phyloP scores from a whole-genome alignment of 1,284 basidiomycete species.

The Coniophora puteana region DNA sequence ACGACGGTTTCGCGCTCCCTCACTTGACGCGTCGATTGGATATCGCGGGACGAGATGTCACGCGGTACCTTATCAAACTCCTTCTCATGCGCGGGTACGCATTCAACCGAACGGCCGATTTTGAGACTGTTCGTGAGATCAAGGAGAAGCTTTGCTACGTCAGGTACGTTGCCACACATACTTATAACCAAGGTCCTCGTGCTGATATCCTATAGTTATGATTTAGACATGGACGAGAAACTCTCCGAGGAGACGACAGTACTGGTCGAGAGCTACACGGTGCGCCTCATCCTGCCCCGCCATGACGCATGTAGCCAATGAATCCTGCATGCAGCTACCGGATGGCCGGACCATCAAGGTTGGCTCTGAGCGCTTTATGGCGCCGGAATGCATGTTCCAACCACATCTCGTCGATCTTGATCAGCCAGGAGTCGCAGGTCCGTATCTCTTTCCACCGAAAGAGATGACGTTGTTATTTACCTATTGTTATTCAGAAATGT shows the following conservation, averaged over 20 bases:
- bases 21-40: constrained; percentile 94
- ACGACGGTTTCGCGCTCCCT: constrained; percentile 94
- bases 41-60: constrained; percentile 97
- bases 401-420: constrained; percentile 97
- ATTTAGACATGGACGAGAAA: constrained; percentile 91
- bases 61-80: constrained; percentile 97
- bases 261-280: constrained; percentile 94
- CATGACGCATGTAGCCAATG: constrained; percentile 4
- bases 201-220: constrained; percentile 59
- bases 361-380: constrained; percentile 98
- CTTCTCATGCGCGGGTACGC: constrained; percentile 98
- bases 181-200: not conserved
- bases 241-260: constrained; percentile 96
- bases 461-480: not conserved
- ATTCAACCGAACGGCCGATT: constrained; percentile 98
- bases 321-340: constrained; percentile 61
- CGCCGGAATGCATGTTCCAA: constrained; percentile 99
- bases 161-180: constrained; percentile 47
- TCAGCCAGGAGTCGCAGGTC: constrained; percentile 93
- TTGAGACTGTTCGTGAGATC: constrained; percentile 97
- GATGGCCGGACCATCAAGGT: constrained; percentile 98
- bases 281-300: constrained; percentile 32
- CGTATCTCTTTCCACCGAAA: constrained; percentile 14
- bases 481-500: constrained; percentile 67
- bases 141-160: constrained; percentile 99